Evolutionary conservation across 2,329 filamentous ascomycete genomes (phyloP).

Genomic region (Sphaceloma murrayae): DNA sequence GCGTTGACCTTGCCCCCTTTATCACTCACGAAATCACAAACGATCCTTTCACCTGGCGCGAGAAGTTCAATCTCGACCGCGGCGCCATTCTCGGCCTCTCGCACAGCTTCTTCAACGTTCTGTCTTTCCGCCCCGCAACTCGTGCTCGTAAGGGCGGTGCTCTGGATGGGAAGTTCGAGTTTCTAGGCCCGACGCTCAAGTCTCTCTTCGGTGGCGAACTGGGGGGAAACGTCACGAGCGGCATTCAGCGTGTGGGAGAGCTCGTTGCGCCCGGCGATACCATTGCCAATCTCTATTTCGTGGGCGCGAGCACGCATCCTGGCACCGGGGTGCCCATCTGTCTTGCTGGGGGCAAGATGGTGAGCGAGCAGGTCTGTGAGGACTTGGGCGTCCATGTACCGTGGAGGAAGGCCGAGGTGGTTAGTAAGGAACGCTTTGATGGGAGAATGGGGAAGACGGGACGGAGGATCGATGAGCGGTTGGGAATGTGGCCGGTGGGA

Average conservation of each 20-base stretch:
- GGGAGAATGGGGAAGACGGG: constrained; percentile 12
- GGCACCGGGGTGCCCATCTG: constrained; percentile 68
- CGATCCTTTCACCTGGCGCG: constrained; percentile 55
- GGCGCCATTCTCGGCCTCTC: constrained; percentile 63
- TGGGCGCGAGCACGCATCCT: constrained; percentile 65
- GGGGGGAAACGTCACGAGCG: constrained; percentile 6
- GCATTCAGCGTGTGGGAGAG: constrained; percentile 16
- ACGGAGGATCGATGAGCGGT: constrained; percentile 12
- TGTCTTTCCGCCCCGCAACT: constrained; percentile 55
- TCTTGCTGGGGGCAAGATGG: constrained; percentile 58
- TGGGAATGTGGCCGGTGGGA: constrained; percentile 4
- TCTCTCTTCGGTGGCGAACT: constrained; percentile 6
- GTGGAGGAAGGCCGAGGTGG: constrained; percentile 28
- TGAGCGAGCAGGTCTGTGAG: constrained; percentile 43
- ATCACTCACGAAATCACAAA: constrained; percentile 57
- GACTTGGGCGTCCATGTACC: constrained; percentile 33
- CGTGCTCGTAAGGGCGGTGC: constrained; percentile 42
- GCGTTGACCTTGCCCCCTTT: constrained; percentile 41
- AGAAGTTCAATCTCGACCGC: constrained; percentile 62
- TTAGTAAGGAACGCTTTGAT: constrained; percentile 9
- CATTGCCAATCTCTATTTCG: constrained; percentile 54
- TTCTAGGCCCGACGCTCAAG: constrained; percentile 1
- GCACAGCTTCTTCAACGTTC: constrained; percentile 65
- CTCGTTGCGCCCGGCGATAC: constrained; percentile 26
- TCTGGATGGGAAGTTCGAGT: constrained; percentile 21